These are phyloP conservation scores for Monascus ruber DNA, from an alignment of 2,329 filamentous ascomycete genomes.

Conservation along the genomic window DNA sequence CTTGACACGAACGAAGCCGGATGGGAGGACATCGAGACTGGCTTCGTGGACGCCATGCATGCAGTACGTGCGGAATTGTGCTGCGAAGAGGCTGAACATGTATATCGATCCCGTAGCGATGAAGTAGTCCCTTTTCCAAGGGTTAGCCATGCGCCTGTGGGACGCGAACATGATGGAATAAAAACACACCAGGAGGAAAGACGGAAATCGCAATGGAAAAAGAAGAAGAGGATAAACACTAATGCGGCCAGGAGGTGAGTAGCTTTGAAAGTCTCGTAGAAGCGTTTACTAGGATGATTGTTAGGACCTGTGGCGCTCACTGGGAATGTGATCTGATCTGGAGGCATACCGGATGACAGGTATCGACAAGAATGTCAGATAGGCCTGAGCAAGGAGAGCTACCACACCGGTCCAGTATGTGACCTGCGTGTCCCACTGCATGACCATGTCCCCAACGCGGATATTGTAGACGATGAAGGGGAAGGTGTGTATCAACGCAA, in stretches of 20 bases:
- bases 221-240: constrained; percentile 48
- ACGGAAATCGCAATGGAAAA: constrained; percentile 47
- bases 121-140: constrained; percentile 45
- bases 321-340: neutral
- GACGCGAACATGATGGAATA: too few relatives aligned
- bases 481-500: constrained; percentile 49
- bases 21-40: constrained; percentile 28
- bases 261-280: constrained; percentile 52
- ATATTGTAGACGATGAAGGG: constrained; percentile 47
- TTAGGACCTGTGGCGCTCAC: neutral
- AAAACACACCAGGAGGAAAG: constrained; percentile 40
- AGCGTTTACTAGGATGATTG: constrained; percentile 32
- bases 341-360: constrained; percentile 35
- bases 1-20: constrained; percentile 32
- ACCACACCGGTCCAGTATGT: constrained; percentile 47
- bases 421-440: constrained; percentile 34
- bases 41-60: constrained; percentile 41
- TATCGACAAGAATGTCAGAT: constrained; percentile 45
- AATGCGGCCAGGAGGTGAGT: constrained; percentile 43
- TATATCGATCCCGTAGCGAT: constrained; percentile 46
- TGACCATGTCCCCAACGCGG: constrained; percentile 37
- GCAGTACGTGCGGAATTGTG: constrained; percentile 38
- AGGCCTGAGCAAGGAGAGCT: constrained; percentile 43
- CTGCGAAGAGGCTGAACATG: constrained; percentile 35
- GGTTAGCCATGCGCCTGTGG: neutral